Evolutionary conservation across 2,329 filamentous ascomycete genomes (phyloP).

Genomic region (Monosporascus sp.): DNA sequence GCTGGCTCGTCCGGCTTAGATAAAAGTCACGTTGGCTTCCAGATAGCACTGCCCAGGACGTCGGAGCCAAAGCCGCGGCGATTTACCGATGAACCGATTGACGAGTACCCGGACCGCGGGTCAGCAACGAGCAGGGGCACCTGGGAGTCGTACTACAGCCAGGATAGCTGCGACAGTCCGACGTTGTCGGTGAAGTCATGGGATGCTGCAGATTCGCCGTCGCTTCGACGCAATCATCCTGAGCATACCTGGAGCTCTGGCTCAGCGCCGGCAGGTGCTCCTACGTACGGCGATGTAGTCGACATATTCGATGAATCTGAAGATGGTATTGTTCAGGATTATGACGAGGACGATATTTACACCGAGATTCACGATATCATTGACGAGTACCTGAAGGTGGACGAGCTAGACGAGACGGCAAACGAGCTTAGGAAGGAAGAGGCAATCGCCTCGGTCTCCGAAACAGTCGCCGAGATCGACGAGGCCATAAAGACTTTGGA

Average conservation of each 20-base stretch:
- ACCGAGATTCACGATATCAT: slow-evolving; percentile 22
- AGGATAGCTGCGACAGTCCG: neutral
- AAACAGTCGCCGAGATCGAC: slow-evolving; percentile 8
- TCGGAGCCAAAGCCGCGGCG: neutral
- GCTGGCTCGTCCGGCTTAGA: neutral
- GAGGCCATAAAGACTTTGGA: slow-evolving; percentile 10
- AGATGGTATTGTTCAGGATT: too few relatives aligned
- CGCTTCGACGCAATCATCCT: neutral
- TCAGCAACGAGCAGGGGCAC: neutral
- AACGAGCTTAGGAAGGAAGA: slow-evolving; percentile 10
- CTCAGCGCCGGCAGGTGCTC: neutral
- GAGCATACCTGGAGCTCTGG: neutral
- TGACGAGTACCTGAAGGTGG: slow-evolving; percentile 15
- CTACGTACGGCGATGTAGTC: neutral
- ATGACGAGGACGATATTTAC: slow-evolving; percentile 10
- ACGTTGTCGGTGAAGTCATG: neutral
- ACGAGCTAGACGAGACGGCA: neutral
- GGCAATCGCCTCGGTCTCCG: slow-evolving; percentile 10
- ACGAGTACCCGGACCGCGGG: neutral
- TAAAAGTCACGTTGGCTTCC: slow-evolving; percentile 12
- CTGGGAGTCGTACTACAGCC: neutral
- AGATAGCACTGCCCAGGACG: slow-evolving; percentile 5
- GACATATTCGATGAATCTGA: neutral
- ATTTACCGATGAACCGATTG: neutral
- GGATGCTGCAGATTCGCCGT: neutral